Percentiles rank a stretch among this genome's conserved stretches.
Evolutionary conservation across 345 rosid genomes (phyloP).

Genomic region (Populus davidiana): DNA sequence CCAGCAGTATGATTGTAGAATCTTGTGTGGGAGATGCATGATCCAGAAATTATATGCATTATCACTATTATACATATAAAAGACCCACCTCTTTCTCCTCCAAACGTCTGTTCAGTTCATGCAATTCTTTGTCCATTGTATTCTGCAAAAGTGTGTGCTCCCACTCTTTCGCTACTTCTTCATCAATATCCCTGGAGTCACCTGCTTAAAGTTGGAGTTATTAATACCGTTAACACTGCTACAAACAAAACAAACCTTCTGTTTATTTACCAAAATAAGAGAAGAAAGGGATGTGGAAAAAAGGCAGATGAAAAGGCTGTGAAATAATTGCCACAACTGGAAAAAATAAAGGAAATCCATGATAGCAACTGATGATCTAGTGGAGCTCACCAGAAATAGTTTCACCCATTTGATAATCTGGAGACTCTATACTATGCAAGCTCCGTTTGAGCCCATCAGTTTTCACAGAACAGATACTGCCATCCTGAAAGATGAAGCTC

Average conservation of each 20-base stretch:
- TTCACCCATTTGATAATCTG: constrained; percentile 80
- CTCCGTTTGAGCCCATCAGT: constrained; percentile 85
- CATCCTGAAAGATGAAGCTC: constrained; percentile 52
- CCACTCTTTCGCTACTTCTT: constrained; percentile 88
- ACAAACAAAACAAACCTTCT: constrained; percentile 1
- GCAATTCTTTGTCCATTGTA: constrained; percentile 90
- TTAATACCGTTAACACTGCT: neutral
- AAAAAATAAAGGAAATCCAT: neutral
- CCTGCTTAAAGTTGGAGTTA: constrained; percentile 36
- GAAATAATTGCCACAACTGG: neutral
- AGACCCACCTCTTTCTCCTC: constrained; percentile 93
- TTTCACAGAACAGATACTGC: constrained; percentile 56
- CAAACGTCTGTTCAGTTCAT: constrained; percentile 76
- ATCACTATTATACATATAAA: constrained; percentile 3
- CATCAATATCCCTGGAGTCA: constrained; percentile 75
- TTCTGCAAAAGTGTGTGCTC: constrained; percentile 91
- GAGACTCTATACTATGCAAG: constrained; percentile 71
- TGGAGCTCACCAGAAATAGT: constrained; percentile 52
- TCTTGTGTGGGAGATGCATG: neutral
- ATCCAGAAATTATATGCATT: neutral
- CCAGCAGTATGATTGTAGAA: neutral
- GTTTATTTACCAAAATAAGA: neutral
- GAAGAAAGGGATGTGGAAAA: neutral
- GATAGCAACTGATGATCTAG: neutral
- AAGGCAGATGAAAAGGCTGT: neutral